A percentile compares a stretch with the other conserved stretches of the same genome.
Evolutionary conservation across 1,284 basidiomycete species (phyloP).

Genomic region (Grifola frondosa): DNA sequence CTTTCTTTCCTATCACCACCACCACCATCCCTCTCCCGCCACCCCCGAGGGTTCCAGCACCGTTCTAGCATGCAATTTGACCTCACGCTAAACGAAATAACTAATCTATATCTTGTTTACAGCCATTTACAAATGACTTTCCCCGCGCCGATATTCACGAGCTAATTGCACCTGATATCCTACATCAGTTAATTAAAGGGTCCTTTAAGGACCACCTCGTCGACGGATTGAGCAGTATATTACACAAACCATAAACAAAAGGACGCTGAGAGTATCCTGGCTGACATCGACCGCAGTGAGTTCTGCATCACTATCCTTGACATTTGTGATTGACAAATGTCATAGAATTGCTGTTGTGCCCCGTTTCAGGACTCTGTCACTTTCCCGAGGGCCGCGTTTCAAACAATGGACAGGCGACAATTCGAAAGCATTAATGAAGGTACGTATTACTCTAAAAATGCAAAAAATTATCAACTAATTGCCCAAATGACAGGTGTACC

Average conservation of each 20-base stretch:
- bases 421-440: constrained; percentile 24
- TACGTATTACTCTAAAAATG: not conserved
- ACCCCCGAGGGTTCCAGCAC: too few species aligned
- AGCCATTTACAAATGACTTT: not conserved
- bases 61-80: too few species aligned
- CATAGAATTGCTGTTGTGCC: constrained; percentile 8
- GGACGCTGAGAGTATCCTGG: constrained; percentile 3
- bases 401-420: constrained; percentile 24
- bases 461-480: not conserved
- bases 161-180: not conserved
- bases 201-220: too few species aligned
- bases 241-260: constrained; percentile 6
- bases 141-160: constrained; percentile 1
- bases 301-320: not conserved
- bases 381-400: constrained; percentile 17
- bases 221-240: constrained; percentile 22
- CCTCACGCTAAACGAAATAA: too few species aligned
- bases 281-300: constrained; percentile 23
- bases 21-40: too few species aligned
- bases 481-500: constrained; percentile 6
- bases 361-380: constrained; percentile 13
- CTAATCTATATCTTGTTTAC: too few species aligned
- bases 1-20: not conserved
- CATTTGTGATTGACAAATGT: not conserved
- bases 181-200: constrained; percentile 3